Evolutionary conservation across 179 eudicot genomes (phyloP), one percentile per base, ranked within the genome.

Genomic region (Spergularia azorica): DNA sequence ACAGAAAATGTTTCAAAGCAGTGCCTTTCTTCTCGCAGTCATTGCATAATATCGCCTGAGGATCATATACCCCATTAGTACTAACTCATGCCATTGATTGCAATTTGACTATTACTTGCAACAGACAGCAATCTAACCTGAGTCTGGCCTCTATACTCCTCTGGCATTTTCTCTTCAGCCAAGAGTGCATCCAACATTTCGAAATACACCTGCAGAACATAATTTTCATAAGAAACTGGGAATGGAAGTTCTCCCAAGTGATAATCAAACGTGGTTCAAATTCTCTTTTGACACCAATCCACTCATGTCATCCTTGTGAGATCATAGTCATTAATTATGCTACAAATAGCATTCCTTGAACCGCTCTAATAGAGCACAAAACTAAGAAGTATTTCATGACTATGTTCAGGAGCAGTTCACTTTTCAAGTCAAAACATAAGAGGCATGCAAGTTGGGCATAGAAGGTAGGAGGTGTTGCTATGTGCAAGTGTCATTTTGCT

Each of bases 41-140:
- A 73, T 95, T 95, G 97, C 98, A 95, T 76, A 95, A 75, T 81
- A 95, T 95, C 79, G 74, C 89, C 98, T 95, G 95, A 26, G 85
- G 38, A 43, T 43, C 57, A 39, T 18, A 46, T 56, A 71, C 16
- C 36, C 26, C 61, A 73, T 63, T 57, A 65, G 57, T 76, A 60
- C 59, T 9, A 52, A 57, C 41, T 9, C 12, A 48, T 57, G 75
- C 70, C 69, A 69, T 21, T 14, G 21, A 46, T 43, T 63, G 15
- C 77, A 50, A 50, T 62, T 41, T 18, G 39, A 76, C 48, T 11
- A 32, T n/a, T 64, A 62, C 68, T 21, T 58, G 59, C 32, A 62
- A 79, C 72, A 38, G 71, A 61, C 69, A 14, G 77, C 39, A 73
- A 41, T 64, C 70, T 51, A 68, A 95, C 98, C 98, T 93, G 98